Percentiles rank a stretch among this genome's conserved stretches.
Evolutionary conservation across 169 alveolate genomes (phyloP).

Genomic region (Perkinsus marinus): DNA sequence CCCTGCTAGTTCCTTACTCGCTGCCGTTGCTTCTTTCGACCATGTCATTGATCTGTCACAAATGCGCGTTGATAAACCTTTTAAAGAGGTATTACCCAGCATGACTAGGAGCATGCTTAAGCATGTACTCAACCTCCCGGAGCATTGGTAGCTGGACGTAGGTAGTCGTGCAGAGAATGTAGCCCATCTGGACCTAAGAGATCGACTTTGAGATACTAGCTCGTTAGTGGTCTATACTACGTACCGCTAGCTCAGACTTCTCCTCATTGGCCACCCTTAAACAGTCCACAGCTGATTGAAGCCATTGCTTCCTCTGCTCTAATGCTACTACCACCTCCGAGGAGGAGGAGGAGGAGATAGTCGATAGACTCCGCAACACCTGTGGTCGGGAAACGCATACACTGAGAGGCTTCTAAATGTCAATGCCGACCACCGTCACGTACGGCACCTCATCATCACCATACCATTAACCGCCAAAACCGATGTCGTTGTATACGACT

Average conservation of each 20-base stretch:
- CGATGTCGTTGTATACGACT: no score
- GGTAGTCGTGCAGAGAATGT: not conserved
- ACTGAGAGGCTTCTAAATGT: no score
- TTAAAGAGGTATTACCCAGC: not conserved
- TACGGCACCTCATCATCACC: no score
- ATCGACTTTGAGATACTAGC: not conserved
- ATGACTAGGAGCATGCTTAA: not conserved
- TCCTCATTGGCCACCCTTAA: not conserved
- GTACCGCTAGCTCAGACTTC: not conserved
- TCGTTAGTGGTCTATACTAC: not conserved
- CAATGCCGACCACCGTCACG: no score
- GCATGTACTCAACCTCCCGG: not conserved
- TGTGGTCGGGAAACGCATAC: not conserved
- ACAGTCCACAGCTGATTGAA: not conserved
- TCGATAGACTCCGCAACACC: not conserved
- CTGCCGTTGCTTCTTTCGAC: not conserved
- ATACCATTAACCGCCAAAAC: no score
- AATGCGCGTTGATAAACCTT: not conserved
- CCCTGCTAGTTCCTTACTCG: not conserved
- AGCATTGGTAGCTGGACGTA: not conserved
- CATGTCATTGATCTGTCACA: not conserved
- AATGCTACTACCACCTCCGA: not conserved
- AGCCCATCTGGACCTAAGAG: not conserved
- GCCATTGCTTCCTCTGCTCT: not conserved
- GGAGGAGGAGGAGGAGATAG: not conserved